Evolutionary conservation across 139 green algal genomes (phyloP).

Genomic region (Asterochloris sp.): DNA sequence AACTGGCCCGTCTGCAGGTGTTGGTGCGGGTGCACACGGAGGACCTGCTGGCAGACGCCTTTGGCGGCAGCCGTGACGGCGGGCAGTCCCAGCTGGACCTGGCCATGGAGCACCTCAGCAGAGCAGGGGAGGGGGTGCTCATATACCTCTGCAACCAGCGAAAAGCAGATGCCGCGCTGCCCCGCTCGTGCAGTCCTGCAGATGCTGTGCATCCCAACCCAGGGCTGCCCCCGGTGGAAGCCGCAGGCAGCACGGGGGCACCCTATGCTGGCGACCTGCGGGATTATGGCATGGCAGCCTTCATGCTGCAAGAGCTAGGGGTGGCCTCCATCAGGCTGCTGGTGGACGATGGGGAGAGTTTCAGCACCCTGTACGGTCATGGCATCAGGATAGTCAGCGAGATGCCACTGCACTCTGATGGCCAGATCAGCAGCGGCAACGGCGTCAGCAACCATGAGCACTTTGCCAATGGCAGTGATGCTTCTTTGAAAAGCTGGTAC

Average conservation of each 20-base stretch:
- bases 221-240: background rate
- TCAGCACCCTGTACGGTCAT: no score
- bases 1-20: background rate
- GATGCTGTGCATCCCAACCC: background rate
- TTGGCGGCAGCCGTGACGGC: slow-evolving; percentile 33
- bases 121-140: slow-evolving; percentile 43
- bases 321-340: slow-evolving; percentile 33
- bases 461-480: no score
- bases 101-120: slow-evolving; percentile 32
- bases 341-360: background rate
- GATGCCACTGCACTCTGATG: no score
- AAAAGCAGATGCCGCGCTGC: background rate
- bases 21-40: slow-evolving; percentile 39
- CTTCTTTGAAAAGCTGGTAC: no score
- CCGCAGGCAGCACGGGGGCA: slow-evolving; percentile 26
- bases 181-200: background rate
- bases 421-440: no score
- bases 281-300: slow-evolving; percentile 41
- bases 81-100: slow-evolving; percentile 37
- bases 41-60: slow-evolving; percentile 41
- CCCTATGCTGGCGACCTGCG: slow-evolving; percentile 7
- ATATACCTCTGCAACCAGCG: slow-evolving; percentile 55
- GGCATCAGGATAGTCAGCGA: no score
- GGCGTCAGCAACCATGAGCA: no score
- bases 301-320: slow-evolving; percentile 46